Evolutionary conservation across 805 yeast species (phyloP).

Genomic region (Suhomyces prunicola): DNA sequence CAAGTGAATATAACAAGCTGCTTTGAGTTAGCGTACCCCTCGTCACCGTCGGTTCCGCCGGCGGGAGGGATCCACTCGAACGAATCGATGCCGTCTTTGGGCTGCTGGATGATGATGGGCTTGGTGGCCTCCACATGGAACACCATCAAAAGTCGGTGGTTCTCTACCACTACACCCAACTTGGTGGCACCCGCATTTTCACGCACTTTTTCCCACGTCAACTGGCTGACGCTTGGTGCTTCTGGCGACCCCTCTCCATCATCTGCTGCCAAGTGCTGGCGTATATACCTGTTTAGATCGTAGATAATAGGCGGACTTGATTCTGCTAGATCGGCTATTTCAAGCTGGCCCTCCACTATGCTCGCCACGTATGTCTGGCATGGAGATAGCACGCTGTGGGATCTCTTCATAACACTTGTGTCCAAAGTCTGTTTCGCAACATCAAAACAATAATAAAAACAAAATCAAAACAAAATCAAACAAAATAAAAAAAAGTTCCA

Average conservation of each 20-base stretch:
- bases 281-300: background rate
- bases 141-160: slow-evolving; percentile 18
- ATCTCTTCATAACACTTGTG: background rate
- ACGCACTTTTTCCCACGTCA: slow-evolving; percentile 23
- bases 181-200: slow-evolving; percentile 19
- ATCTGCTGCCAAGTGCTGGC: background rate
- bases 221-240: slow-evolving; percentile 2
- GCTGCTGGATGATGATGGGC: slow-evolving; percentile 33
- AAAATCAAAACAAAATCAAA: background rate
- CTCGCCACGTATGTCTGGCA: slow-evolving; percentile 22
- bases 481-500: no score
- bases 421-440: background rate
- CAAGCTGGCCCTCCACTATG: slow-evolving; percentile 3
- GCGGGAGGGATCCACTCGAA: slow-evolving; percentile 35
- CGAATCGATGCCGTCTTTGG: slow-evolving; percentile 23
- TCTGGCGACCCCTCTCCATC: background rate
- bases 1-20: slow-evolving; percentile 33
- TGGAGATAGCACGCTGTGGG: slow-evolving; percentile 10
- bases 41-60: slow-evolving; percentile 2
- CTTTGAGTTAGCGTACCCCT: slow-evolving; percentile 30
- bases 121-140: slow-evolving; percentile 18
- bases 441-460: background rate
- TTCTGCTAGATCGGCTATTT: background rate
- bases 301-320: background rate
- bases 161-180: slow-evolving; percentile 26